A percentile compares a stretch with the other conserved stretches of the same genome.
Evolutionary conservation across 2,329 filamentous ascomycete genomes (phyloP).

Genomic region (Cercospora citrullina): DNA sequence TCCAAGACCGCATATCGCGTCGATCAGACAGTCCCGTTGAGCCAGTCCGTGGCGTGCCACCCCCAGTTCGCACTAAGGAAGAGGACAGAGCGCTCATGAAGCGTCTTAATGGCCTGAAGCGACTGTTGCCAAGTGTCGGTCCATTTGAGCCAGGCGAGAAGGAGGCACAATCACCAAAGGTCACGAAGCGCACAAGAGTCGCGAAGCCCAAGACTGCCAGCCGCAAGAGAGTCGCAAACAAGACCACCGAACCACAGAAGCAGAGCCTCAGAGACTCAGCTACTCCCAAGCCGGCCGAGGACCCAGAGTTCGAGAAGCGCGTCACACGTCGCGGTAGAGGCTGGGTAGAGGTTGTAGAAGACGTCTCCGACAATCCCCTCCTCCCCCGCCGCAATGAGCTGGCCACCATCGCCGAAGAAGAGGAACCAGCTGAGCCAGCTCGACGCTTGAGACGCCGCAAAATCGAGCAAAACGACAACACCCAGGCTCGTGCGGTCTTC

Average conservation of each 20-base stretch:
- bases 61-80: background rate
- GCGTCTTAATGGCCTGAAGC: background rate
- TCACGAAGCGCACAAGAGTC: background rate
- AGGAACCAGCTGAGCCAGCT: background rate
- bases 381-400: background rate
- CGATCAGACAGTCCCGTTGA: background rate
- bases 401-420: background rate
- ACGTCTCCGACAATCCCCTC: background rate
- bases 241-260: background rate
- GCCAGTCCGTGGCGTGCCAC: background rate
- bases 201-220: background rate
- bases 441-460: constrained; percentile 5
- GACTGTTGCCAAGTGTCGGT: background rate
- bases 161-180: background rate
- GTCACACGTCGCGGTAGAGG: constrained; percentile 24
- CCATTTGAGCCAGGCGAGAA: background rate
- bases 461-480: constrained; percentile 13
- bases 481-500: constrained; percentile 4
- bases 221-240: background rate
- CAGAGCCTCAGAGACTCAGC: background rate
- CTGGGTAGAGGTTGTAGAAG: constrained; percentile 24
- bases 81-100: background rate
- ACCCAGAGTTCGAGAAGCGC: constrained; percentile 19
- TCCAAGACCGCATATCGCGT: background rate
- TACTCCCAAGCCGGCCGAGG: background rate